A percentile compares a stretch with the other conserved stretches of the same genome.
Evolutionary conservation across 164 flowering plant genomes (phyloP).

Genomic region (Berberis vulgaris): DNA sequence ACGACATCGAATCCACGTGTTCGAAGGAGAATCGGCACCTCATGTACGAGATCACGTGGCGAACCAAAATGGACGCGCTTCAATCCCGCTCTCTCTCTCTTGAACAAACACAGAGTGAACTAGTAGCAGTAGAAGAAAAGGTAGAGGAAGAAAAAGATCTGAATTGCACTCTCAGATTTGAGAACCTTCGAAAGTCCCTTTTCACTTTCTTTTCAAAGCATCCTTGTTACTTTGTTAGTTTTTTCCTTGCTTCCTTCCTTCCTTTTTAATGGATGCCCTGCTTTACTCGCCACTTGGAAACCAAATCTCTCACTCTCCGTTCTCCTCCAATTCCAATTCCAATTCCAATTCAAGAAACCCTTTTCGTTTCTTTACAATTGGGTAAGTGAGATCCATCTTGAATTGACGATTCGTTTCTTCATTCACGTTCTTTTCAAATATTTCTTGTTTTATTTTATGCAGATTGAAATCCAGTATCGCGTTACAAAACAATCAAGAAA

Average conservation of each 20-base stretch:
- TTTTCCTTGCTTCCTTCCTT: not conserved
- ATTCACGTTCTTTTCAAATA: not conserved
- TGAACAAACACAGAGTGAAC: no score
- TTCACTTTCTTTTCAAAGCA: no score
- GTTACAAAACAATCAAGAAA: constrained; percentile 6
- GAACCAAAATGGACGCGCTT: no score
- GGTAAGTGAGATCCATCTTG: constrained; percentile 2
- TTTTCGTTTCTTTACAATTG: not conserved
- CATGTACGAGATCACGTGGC: no score
- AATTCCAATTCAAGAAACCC: not conserved
- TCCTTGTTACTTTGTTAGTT: no score
- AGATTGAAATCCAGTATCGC: constrained; percentile 30
- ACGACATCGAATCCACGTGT: no score
- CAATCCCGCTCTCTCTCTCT: no score
- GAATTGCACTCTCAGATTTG: no score
- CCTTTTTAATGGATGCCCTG: constrained; percentile 17
- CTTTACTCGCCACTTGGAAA: constrained; percentile 11
- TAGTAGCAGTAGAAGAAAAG: no score
- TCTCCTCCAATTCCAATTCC: constrained; percentile 5
- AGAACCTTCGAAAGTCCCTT: no score
- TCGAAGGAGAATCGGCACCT: no score
- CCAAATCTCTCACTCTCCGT: constrained; percentile 5
- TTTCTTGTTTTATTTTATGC: constrained; percentile 2
- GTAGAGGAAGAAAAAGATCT: no score
- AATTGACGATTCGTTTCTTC: constrained; percentile 1